Evolutionary conservation across 2,329 filamentous ascomycete species (phyloP).

Genomic region (Ampelomyces quisqualis): DNA sequence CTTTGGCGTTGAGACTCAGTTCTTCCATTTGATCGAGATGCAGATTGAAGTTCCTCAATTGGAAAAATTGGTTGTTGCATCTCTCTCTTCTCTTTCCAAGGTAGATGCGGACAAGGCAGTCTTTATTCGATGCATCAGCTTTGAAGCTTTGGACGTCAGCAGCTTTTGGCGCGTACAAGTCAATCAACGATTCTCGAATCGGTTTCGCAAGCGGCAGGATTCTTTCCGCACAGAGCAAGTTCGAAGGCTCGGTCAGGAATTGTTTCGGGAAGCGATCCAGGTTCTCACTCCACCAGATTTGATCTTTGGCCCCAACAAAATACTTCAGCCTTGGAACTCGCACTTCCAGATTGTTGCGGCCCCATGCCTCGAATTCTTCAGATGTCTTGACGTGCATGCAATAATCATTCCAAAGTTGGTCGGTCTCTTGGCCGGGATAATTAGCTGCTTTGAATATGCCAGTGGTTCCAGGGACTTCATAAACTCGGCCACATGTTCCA

Average conservation of each 20-base stretch:
- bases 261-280: slow-evolving; percentile 25
- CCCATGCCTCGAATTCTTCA: neutral
- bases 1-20: slow-evolving; percentile 35
- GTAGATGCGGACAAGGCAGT: slow-evolving; percentile 54
- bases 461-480: slow-evolving; percentile 1
- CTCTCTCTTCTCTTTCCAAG: slow-evolving; percentile 44
- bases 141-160: slow-evolving; percentile 18
- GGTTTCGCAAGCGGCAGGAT: slow-evolving; percentile 36
- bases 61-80: slow-evolving; percentile 26
- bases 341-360: slow-evolving; percentile 2
- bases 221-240: slow-evolving; percentile 39
- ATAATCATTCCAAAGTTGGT: slow-evolving; percentile 13
- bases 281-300: slow-evolving; percentile 9
- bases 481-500: slow-evolving; percentile 9
- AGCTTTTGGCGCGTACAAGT: slow-evolving; percentile 34
- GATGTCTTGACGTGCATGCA: slow-evolving; percentile 1
- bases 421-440: slow-evolving; percentile 1
- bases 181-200: slow-evolving; percentile 33
- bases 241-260: slow-evolving; percentile 27
- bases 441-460: slow-evolving; percentile 6
- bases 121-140: slow-evolving; percentile 22
- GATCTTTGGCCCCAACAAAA: slow-evolving; percentile 2
- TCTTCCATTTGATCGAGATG: slow-evolving; percentile 53
- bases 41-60: slow-evolving; percentile 53
- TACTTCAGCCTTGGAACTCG: slow-evolving; percentile 3